Base-by-base conservation (phyloP, 768 basidiomycete species). In the Gelatoporia subvermispora region DNA sequence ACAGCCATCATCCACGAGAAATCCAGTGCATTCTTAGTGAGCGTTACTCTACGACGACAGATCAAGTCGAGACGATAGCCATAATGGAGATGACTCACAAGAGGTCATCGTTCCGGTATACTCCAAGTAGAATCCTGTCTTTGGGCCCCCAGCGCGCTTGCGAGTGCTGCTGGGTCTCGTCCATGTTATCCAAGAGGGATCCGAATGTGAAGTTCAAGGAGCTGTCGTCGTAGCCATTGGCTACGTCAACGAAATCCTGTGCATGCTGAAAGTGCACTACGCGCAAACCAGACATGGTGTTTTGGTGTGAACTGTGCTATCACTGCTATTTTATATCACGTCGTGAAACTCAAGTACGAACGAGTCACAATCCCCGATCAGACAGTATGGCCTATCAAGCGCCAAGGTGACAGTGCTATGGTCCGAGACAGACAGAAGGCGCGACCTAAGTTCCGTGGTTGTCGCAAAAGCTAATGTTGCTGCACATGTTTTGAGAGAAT, bases 1-100 rank as follows among this genome's bases (percentile, higher is more conserved):
- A 17, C 15, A n/a, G 43, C 43, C 43, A 44, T 44, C 43, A 44
- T n/a, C 43, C 43, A 44, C 22, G 43, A 28, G 43, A 44, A 44
- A 17, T 28, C 25, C 24, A 28, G n/a, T 17, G 43, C 43, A 24
- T 36, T 36, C 13, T 43, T 28, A 2, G 31, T 13, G 11, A 42
- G 40, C 4, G 39, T 4, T 38, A 24, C 22, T 31, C 43, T 44
- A 17, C 10, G 16, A 42, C 23, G 8, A 39, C 5, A 7, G 38
- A 16, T 39, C 16, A 36, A 10, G 35, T 36, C n/a, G 35, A 36
- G n/a, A n/a, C n/a, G n/a, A n/a, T n/a, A 10, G 20, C 28, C 13
- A 18, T n/a, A 31, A 44, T n/a, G 31, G 5, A n/a, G 15, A 8
- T 18, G 34, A 31, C 43, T 22, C 31, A 44, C 43, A 44, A 22